Evolutionary conservation across 1,139 yeast genomes (phyloP).

Genomic region (Lodderomyces jiufengensis): DNA sequence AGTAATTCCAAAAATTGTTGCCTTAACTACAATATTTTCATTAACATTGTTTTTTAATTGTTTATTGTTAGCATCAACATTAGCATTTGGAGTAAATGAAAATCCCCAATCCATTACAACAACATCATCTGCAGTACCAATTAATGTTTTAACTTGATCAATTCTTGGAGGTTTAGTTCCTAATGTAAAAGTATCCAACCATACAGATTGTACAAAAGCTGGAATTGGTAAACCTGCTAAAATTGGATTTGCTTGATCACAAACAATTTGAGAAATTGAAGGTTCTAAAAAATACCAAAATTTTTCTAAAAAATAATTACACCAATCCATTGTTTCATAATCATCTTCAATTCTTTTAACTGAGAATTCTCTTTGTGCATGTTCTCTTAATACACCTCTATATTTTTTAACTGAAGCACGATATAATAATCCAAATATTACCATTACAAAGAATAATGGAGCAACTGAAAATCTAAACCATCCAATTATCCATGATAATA

Average conservation of each 20-base stretch:
- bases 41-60: constrained; percentile 81
- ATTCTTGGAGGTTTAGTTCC: constrained; percentile 96
- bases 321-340: constrained; percentile 93
- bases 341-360: constrained; percentile 79
- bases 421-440: constrained; percentile 62
- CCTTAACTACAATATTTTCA: constrained; percentile 70
- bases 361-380: constrained; percentile 81
- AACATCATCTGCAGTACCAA: constrained; percentile 82
- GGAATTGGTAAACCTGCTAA: constrained; percentile 79
- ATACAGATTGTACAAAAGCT: constrained; percentile 71
- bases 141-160: constrained; percentile 82
- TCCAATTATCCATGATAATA: constrained; percentile 77
- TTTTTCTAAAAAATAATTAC: constrained; percentile 79
- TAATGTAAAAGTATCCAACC: constrained; percentile 84
- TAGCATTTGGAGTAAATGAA: constrained; percentile 86
- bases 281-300: constrained; percentile 94
- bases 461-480: constrained; percentile 74
- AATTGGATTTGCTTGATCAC: constrained; percentile 80
- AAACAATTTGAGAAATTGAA: constrained; percentile 78
- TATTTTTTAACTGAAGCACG: constrained; percentile 81
- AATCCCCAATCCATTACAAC: constrained; percentile 96
- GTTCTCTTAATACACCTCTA: constrained; percentile 69
- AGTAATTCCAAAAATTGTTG: constrained; percentile 61
- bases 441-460: constrained; percentile 69
- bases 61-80: constrained; percentile 76